Base-by-base conservation (phyloP, 768 basidiomycete species). In the Ephemerocybe angulata region DNA sequence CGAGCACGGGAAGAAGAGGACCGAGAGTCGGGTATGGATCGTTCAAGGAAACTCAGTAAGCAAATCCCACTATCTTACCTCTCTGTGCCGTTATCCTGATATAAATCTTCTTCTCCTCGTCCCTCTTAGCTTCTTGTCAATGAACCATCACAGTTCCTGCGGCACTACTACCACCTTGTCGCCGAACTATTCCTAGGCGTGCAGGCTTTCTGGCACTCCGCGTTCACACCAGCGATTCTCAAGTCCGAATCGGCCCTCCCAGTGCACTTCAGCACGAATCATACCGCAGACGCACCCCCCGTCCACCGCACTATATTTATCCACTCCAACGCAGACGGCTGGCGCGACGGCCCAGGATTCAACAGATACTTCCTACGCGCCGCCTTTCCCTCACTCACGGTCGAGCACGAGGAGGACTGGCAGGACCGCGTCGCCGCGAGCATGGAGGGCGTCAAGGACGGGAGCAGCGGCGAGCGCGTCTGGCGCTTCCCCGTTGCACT, bases 131-230 rank as follows among this genome's bases (percentile, higher is more conserved):
- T 83, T 11, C 66, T 84, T 33, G 76, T 86, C 62, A 88, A 88
- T 64, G 89, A 90, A 57, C 87, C 89, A 0, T 54, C 67, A 1
- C 88, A 90, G 63, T 88, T 93, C 76, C 77, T 93, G n/a, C 73
- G 76, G 43, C 92, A 93, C 66, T 93, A 92, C 67, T 93, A 93
- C 69, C 92, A 93, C 69, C 86, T 90, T 56, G 87, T 87, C 29
- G 92, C 87, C 0, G 92, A 94, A 65, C 81, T 90, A 44, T 71
- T 90, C 54, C 73, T 93, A 29, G 91, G 90, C 29, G 71, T 80
- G 3, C 90, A 88, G 79, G 80, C 88, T 1, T 80, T 90, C 61
- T 90, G 86, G 86, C 73, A 76, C 42, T 85, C 85, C 31, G 77
- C 85, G 5, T 80, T 69, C 40, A 65, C 66, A 2, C 21, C 62